These are phyloP conservation scores for Microbotryum saponariae DNA, from an alignment of 1,284 basidiomycete species.

Conservation along the genomic window DNA sequence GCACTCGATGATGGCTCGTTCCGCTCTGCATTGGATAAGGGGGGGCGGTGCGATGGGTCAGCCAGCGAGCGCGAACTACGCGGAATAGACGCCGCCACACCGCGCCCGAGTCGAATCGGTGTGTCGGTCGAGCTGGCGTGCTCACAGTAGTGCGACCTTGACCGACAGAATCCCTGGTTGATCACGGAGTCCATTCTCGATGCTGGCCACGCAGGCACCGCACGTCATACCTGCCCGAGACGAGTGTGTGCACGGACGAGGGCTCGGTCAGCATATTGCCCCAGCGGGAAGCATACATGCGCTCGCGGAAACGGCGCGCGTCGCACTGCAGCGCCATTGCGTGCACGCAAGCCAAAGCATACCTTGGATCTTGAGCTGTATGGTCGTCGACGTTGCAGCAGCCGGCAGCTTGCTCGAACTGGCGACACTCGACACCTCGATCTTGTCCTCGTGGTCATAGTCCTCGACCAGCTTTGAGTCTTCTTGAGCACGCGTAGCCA, in stretches of 20 bases:
- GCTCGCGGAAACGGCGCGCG: not conserved
- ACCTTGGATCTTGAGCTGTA: conserved; percentile 27
- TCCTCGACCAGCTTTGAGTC: too few species aligned
- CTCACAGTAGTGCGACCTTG: conserved; percentile 74
- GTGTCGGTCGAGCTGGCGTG: not conserved
- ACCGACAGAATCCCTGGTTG: conserved; percentile 79
- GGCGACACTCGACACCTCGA: conserved; percentile 2
- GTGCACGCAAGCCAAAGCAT: not conserved
- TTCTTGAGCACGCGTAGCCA: too few species aligned
- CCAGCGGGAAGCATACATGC: not conserved
- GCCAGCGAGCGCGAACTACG: not conserved
- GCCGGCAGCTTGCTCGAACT: not conserved
- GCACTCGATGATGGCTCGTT: conserved; percentile 84
- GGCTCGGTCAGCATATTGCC: not conserved
- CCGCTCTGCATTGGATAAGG: conserved; percentile 48
- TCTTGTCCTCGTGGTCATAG: not conserved
- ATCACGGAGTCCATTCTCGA: conserved; percentile 77
- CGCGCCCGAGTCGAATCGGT: not conserved
- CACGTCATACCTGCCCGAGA: conserved; percentile 36
- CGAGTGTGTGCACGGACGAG: not conserved
- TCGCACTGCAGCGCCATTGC: not conserved
- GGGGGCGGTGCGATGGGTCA: not conserved
- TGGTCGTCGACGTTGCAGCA: not conserved
- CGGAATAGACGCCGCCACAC: not conserved
- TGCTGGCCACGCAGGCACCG: conserved; percentile 54